Evolutionary conservation across 1,139 yeast genomes (phyloP), one percentile per base, ranked within the genome.

Genomic region (Wickerhamomyces sp.): DNA sequence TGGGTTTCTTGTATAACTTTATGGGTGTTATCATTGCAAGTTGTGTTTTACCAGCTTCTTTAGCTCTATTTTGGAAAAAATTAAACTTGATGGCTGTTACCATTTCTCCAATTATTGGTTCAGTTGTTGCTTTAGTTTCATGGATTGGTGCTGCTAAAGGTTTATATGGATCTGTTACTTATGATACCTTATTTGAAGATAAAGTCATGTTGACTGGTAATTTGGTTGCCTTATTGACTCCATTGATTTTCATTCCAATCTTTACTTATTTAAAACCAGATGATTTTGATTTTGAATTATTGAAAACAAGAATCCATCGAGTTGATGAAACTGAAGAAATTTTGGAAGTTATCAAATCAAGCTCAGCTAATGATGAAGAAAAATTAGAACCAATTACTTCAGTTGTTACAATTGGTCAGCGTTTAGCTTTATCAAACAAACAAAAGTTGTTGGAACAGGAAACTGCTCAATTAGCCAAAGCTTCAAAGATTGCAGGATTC

Each of bases 21-120:
- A 88, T 89, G 90, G 96, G 95, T 43, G 78, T 87, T 46, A 81
- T 90, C 43, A 87, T 90, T 55, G 85, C 94, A 27, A 81, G 94
- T 46, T 95, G 91, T 27, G 96, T 90, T 7, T 65, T 87, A 41
- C 95, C 96, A 7, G 78, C 87, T 23, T 78, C 84, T 4, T 66
- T 84, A 55, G 81, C 95, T 0, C 67, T 90, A 45, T 75, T 87
- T 56, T 86, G 93, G 71, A 71, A 65, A 33, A 78, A 76, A 44
- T 89, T 83, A 66, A 85, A 85, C 60, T 65, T 65, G 42, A 62
- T 77, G 45, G 86, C 89, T 34, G 86, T 81, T 18, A 70, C 75
- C 29, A 67, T 65, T 37, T 74, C 87, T 6, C 88, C 90, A 40
- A 77, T 82, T 13, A 61, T 81, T 44, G 82, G 87, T 27, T 79